Evolutionary conservation across 805 yeast genomes (phyloP).

Genomic region (Isabelozyma pseudorhagii): DNA sequence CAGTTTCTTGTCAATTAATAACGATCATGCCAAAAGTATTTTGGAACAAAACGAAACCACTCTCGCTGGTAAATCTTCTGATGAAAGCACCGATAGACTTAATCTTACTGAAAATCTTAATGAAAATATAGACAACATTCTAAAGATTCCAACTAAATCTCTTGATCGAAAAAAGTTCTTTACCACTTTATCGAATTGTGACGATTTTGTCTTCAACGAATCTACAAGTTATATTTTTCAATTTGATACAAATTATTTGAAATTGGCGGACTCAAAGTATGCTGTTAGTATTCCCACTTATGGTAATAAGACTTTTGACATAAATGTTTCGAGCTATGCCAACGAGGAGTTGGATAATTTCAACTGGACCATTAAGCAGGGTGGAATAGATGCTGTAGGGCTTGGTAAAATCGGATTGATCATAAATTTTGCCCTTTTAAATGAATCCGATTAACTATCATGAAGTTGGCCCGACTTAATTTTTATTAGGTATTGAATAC

Average conservation of each 20-base stretch:
- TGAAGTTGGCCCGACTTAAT: neutral
- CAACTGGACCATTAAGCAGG: constrained; percentile 42
- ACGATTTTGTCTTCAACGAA: constrained; percentile 37
- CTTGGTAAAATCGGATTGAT: constrained; percentile 31
- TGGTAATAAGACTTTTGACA: constrained; percentile 41
- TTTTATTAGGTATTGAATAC: neutral
- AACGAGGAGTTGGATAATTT: constrained; percentile 44
- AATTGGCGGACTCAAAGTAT: constrained; percentile 48
- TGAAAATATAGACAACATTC: constrained; percentile 14
- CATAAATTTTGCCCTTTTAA: constrained; percentile 34
- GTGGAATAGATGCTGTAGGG: constrained; percentile 31
- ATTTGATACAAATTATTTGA: constrained; percentile 54
- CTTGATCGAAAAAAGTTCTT: constrained; percentile 44
- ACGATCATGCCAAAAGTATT: constrained; percentile 2
- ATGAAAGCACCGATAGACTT: constrained; percentile 2
- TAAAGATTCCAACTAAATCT: constrained; percentile 29
- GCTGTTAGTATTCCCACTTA: constrained; percentile 50
- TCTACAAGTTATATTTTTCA: constrained; percentile 43
- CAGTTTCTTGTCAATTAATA: constrained; percentile 39
- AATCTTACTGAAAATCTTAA: constrained; percentile 24
- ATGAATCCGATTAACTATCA: constrained; percentile 19
- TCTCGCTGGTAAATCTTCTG: neutral
- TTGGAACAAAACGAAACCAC: neutral
- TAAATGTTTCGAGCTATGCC: constrained; percentile 40
- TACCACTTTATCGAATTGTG: constrained; percentile 33